phyloP scores from a whole-genome alignment of 148 eudicot species.

The Gaultheria prostrata region DNA sequence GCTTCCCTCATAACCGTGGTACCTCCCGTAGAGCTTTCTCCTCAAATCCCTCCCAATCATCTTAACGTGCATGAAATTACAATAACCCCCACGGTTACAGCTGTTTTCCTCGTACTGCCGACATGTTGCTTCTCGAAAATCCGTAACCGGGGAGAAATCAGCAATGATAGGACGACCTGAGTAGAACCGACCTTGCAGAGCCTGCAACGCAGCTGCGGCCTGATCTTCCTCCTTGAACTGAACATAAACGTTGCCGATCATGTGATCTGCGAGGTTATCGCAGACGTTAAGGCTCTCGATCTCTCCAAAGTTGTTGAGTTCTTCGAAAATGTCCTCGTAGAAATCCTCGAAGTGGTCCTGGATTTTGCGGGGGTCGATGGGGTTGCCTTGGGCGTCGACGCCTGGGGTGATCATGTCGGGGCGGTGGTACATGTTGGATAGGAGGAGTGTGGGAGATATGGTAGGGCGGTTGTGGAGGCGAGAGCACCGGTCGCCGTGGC shows the following conservation, averaged over 20 bases:
- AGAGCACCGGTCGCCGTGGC: slow-evolving; percentile 77
- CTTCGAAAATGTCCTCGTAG: slow-evolving; percentile 66
- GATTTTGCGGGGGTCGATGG: slow-evolving; percentile 53
- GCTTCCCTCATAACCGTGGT: slow-evolving; percentile 23
- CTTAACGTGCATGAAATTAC: slow-evolving; percentile 79
- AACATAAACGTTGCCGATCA: slow-evolving; percentile 84
- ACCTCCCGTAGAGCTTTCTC: slow-evolving; percentile 51
- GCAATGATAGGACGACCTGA: slow-evolving; percentile 74
- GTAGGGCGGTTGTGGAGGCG: slow-evolving; percentile 70
- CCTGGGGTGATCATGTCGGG: slow-evolving; percentile 80
- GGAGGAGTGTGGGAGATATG: slow-evolving; percentile 60
- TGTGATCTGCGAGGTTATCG: slow-evolving; percentile 74
- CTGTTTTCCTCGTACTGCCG: slow-evolving; percentile 70
- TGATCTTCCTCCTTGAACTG: slow-evolving; percentile 77
- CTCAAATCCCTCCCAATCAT: slow-evolving; percentile 63
- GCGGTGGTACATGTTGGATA: slow-evolving; percentile 77
- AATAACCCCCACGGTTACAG: slow-evolving; percentile 77
- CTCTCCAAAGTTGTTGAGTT: slow-evolving; percentile 64
- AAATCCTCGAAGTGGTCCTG: slow-evolving; percentile 74
- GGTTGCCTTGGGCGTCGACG: slow-evolving; percentile 74
- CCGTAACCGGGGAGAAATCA: slow-evolving; percentile 77
- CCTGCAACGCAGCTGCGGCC: slow-evolving; percentile 53
- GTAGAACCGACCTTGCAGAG: slow-evolving; percentile 57
- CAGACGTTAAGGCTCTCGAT: slow-evolving; percentile 70
- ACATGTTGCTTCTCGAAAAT: slow-evolving; percentile 77